Evolutionary conservation across 176 grass and related monocot genomes (phyloP).

Genomic region (Carex myosuroides): DNA sequence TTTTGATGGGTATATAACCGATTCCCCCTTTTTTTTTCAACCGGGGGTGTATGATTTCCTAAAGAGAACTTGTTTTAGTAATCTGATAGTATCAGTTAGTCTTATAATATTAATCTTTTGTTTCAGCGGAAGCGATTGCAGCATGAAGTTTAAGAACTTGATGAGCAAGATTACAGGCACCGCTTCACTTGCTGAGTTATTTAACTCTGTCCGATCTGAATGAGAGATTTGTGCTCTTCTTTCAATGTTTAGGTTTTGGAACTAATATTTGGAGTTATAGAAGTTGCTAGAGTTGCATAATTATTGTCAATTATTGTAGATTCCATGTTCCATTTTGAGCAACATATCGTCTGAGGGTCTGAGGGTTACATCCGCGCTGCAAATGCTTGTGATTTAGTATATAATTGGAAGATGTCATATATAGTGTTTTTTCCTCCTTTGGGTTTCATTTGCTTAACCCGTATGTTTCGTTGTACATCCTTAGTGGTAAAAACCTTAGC

Average conservation of each 20-base stretch:
- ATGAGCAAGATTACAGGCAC: conserved; percentile 69
- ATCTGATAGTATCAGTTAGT: background rate
- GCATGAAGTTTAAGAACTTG: conserved; percentile 86
- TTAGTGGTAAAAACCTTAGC: background rate
- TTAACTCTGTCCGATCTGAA: conserved; percentile 85
- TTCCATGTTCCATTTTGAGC: background rate
- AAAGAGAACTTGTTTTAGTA: background rate
- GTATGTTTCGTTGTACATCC: background rate
- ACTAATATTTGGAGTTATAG: background rate
- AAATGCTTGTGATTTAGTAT: background rate
- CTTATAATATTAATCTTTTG: conserved; percentile 6
- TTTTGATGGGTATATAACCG: too few species aligned
- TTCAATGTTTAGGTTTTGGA: background rate
- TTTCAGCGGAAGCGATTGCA: conserved; percentile 76
- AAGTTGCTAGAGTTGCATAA: conserved; percentile 9
- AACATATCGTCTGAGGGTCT: background rate
- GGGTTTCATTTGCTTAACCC: background rate
- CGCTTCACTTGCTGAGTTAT: conserved; percentile 59
- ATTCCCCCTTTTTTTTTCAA: too few species aligned
- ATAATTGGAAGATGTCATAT: background rate
- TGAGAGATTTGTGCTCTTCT: conserved; percentile 17
- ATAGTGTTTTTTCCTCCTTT: background rate
- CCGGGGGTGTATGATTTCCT: background rate
- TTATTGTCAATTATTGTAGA: background rate
- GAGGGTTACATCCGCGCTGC: background rate